phyloP scores from a whole-genome alignment of 2,329 filamentous ascomycete species.

The Emmonsiellopsis sp. region DNA sequence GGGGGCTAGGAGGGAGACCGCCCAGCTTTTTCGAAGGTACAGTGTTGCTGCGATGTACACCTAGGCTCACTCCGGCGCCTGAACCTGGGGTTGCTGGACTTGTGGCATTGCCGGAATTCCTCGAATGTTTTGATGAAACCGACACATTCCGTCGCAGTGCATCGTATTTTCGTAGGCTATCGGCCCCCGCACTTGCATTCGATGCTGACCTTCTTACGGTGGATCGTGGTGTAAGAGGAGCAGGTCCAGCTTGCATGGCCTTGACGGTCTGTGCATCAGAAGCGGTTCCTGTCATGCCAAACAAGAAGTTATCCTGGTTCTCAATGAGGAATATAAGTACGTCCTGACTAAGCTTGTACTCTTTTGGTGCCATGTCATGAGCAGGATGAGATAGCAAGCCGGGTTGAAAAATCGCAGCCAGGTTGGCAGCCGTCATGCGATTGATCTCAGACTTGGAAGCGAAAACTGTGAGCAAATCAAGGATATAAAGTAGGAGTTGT shows the following conservation, averaged over 20 bases:
- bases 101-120: constrained; percentile 56
- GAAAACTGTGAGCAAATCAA: constrained; percentile 92
- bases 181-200: constrained; percentile 78
- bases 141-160: constrained; percentile 77
- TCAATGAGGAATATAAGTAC: constrained; percentile 97
- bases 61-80: constrained; percentile 37
- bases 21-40: constrained; percentile 68
- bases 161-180: constrained; percentile 71
- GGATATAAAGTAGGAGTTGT: constrained; percentile 87
- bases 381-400: constrained; percentile 88
- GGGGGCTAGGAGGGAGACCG: constrained; percentile 28
- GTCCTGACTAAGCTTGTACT: constrained; percentile 92
- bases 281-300: constrained; percentile 98
- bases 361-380: constrained; percentile 90
- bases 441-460: constrained; percentile 95
- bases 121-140: constrained; percentile 83
- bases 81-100: constrained; percentile 56
- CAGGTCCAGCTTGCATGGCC: constrained; percentile 58
- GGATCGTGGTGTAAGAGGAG: constrained; percentile 38
- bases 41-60: constrained; percentile 77
- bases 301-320: constrained; percentile 95
- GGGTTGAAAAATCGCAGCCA: constrained; percentile 95
- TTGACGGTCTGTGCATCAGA: constrained; percentile 72
- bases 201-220: constrained; percentile 66
- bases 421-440: constrained; percentile 89